These are phyloP conservation scores for Taiwanofungus camphoratus DNA, from an alignment of 1,284 basidiomycete species.

Conservation along the genomic window DNA sequence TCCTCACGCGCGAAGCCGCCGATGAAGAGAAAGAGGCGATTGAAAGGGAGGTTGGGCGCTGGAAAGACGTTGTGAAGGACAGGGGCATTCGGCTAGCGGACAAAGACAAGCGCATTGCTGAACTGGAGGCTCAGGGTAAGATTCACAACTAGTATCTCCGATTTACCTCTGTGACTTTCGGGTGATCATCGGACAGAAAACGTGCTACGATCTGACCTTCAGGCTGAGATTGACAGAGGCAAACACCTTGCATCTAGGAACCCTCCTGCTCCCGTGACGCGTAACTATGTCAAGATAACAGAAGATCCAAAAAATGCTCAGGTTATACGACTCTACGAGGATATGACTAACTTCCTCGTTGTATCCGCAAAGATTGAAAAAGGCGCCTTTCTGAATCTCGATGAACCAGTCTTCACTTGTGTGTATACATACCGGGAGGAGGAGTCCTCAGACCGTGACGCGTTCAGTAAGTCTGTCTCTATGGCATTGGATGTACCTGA, in stretches of 20 bases:
- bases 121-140: slow-evolving; percentile 44
- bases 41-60: slow-evolving; percentile 42
- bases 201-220: slow-evolving; percentile 46
- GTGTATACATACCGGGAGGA: slow-evolving; percentile 24
- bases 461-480: neutral
- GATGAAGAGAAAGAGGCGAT: slow-evolving; percentile 57
- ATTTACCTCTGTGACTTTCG: neutral
- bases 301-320: slow-evolving; percentile 48
- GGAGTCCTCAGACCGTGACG: neutral
- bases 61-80: slow-evolving; percentile 39
- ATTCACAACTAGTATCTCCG: neutral
- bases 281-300: slow-evolving; percentile 25
- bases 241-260: slow-evolving; percentile 40
- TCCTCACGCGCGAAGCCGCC: slow-evolving; percentile 67
- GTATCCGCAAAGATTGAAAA: slow-evolving; percentile 26
- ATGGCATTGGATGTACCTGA: neutral
- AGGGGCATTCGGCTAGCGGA: slow-evolving; percentile 39
- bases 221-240: slow-evolving; percentile 55
- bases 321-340: slow-evolving; percentile 34
- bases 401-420: slow-evolving; percentile 28
- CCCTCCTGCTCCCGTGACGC: slow-evolving; percentile 19
- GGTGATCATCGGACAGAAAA: slow-evolving; percentile 17
- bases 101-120: slow-evolving; percentile 40
- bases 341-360: slow-evolving; percentile 35
- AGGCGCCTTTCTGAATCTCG: slow-evolving; percentile 21